Percentiles rank a stretch among this genome's conserved stretches.
Evolutionary conservation across 208 protist genomes (phyloP).

Genomic region (Wallacemonas sp.): DNA sequence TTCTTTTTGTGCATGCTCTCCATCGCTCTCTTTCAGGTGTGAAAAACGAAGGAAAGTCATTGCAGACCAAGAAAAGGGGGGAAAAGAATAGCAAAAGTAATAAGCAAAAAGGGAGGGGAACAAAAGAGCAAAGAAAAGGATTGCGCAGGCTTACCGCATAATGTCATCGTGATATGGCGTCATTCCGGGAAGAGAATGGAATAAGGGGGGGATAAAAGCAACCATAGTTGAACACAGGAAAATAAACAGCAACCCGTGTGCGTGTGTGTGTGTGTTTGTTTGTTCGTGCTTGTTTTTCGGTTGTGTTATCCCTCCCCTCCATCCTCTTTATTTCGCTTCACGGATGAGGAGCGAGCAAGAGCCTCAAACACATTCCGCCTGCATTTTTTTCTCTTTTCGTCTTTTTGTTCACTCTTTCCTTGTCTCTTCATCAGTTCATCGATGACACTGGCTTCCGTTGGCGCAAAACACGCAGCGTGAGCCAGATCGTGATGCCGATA

Average conservation of each 20-base stretch:
- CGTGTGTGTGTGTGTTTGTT: neutral
- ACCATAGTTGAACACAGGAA: neutral
- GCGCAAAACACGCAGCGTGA: neutral
- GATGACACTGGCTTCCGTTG: neutral
- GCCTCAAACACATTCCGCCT: too few relatives aligned
- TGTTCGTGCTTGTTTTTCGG: too few relatives aligned
- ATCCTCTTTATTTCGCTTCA: too few relatives aligned
- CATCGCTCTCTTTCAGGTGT: neutral
- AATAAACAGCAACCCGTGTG: neutral
- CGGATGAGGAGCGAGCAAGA: too few relatives aligned
- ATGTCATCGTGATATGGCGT: neutral
- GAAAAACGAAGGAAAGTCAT: neutral
- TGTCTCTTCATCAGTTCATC: neutral
- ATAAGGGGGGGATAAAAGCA: neutral
- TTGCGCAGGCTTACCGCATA: neutral
- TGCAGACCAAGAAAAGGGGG: neutral
- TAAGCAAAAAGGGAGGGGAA: neutral
- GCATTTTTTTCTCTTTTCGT: too few relatives aligned
- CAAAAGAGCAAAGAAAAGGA: neutral
- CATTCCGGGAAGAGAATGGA: neutral
- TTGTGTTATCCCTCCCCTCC: too few relatives aligned
- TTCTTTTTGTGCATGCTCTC: too few relatives aligned
- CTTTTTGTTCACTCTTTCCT: neutral
- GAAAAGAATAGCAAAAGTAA: slow-evolving; percentile 10
- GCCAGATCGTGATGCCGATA: neutral